Evolutionary conservation across 768 basidiomycete genomes (phyloP).

Genomic region (Boletus pseudo-olivaceus): DNA sequence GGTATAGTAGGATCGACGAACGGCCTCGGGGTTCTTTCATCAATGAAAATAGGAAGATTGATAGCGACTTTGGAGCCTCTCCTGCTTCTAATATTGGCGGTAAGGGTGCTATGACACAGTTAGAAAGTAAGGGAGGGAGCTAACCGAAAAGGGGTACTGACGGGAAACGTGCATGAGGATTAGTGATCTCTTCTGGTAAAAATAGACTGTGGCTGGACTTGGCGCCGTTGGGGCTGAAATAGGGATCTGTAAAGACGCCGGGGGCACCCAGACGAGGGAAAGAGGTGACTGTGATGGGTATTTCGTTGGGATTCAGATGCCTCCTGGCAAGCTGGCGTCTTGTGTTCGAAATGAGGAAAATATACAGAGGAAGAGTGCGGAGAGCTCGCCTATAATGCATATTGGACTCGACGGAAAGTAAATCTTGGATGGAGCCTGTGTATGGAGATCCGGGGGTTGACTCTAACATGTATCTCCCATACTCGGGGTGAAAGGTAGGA

Average conservation of each 20-base stretch:
- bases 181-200: slow-evolving; percentile 92
- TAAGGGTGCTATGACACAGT: slow-evolving; percentile 70
- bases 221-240: slow-evolving; percentile 69
- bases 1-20: slow-evolving; percentile 94
- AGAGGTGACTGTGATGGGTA: slow-evolving; percentile 92
- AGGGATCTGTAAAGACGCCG: slow-evolving; percentile 91
- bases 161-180: slow-evolving; percentile 98
- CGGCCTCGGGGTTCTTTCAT: slow-evolving; percentile 80
- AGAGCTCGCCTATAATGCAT: slow-evolving; percentile 81
- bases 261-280: slow-evolving; percentile 89
- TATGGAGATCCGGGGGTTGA: slow-evolving; percentile 96
- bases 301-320: slow-evolving; percentile 79
- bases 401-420: slow-evolving; percentile 87
- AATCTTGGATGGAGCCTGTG: slow-evolving; percentile 79
- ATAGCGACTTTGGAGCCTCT: slow-evolving; percentile 94
- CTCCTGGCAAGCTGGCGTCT: slow-evolving; percentile 83
- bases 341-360: slow-evolving; percentile 8
- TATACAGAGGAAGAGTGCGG: neutral
- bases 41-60: slow-evolving; percentile 90
- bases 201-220: slow-evolving; percentile 91
- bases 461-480: slow-evolving; percentile 98
- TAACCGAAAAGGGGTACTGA: slow-evolving; percentile 43
- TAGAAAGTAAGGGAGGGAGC: slow-evolving; percentile 6
- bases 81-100: slow-evolving; percentile 89
- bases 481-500: slow-evolving; percentile 96